Conservation (phyloP, 1,284 basidiomycete species). For the Cutaneotrichosporon sp. region DNA sequence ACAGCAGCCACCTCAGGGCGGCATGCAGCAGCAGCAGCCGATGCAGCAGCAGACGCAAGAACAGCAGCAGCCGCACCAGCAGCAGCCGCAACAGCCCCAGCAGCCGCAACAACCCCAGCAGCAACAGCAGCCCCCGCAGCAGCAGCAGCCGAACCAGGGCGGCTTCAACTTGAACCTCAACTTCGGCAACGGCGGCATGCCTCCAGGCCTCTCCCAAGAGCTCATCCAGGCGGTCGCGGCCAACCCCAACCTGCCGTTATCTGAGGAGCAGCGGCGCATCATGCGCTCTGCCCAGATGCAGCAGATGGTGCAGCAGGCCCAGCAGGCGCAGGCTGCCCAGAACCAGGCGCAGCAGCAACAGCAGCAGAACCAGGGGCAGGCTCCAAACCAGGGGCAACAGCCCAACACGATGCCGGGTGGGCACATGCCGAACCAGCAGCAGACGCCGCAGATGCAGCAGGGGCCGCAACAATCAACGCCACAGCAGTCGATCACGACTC, state of each 20-base stretch:
- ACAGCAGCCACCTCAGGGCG: neutral
- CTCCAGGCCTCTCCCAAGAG: slow-evolving; percentile 15
- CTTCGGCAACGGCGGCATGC: slow-evolving; percentile 3
- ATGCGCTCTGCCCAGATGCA: slow-evolving; percentile 18
- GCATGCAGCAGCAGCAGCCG: slow-evolving; percentile 9
- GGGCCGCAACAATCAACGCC: neutral
- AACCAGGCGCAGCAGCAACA: slow-evolving; percentile 15
- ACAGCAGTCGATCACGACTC: slow-evolving; percentile 6
- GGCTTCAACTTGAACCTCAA: neutral
- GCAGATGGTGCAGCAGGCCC: slow-evolving; percentile 16
- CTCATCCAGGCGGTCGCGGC: slow-evolving; percentile 20
- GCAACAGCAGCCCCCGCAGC: neutral
- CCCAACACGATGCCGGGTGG: neutral
- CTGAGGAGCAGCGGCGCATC: slow-evolving; percentile 22
- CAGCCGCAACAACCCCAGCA: slow-evolving; percentile 6
- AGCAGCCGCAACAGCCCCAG: slow-evolving; percentile 10
- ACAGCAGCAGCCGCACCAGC: slow-evolving; percentile 15
- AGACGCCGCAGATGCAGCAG: neutral
- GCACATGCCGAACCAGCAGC: neutral
- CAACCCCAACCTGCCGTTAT: slow-evolving; percentile 19
- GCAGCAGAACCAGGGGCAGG: slow-evolving; percentile 9
- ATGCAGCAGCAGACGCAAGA: slow-evolving; percentile 10
- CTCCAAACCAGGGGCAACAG: slow-evolving; percentile 12
- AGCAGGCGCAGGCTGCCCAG: slow-evolving; percentile 14
- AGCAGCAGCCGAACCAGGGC: slow-evolving; percentile 9